Base-by-base conservation (phyloP, 768 basidiomycete genomes). In the Amanita pallidorosea region DNA sequence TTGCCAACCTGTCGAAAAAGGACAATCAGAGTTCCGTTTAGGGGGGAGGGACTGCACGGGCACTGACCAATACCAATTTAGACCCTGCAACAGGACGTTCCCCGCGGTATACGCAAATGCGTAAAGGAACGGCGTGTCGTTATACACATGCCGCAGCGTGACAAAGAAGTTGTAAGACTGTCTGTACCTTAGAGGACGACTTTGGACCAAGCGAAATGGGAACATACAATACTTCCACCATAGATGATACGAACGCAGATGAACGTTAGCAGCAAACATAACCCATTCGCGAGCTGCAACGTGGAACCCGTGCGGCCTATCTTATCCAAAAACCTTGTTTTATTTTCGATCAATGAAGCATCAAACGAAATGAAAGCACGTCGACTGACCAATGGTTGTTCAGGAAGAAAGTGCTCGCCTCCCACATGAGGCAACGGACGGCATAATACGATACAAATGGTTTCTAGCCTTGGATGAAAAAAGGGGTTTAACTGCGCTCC, bases 391-490 rank as follows among this genome's bases (percentile, higher is more conserved):
- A 92, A 55, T 93, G 88, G 49, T 88, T 79, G 58, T 95, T 87
- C 55, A 95, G 70, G 67, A 94, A 91, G 52, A 91, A 77, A 0
- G 91, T 94, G 68, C 83, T 86, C 17, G 79, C 69, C 66, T 92
- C 91, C 90, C 89, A 91, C 9, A 91, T 68, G 27, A 94, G 67
- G 66, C 85, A 93, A 13, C 87, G 74, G 2, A 80, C 70, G 12
- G 75, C 85, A 57, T 82, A 91, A 63, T 90, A 94, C 7, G 83
- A 79, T 36, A 87, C 69, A 65, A 91, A 92, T 5, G 91, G 79
- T 60, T 70, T 77, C 81, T 82, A 56, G 27, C 20, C n/a, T 9
- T 31, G 42, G 11, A 33, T 52, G 43, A 2, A 8, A 38, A 2
- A 8, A 38, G 29, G 7, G 44, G 8, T 50, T 50, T 18, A n/a